phyloP scores from a whole-genome alignment of 2,329 filamentous ascomycete genomes.

The Trichophyton mentagrophytes region DNA sequence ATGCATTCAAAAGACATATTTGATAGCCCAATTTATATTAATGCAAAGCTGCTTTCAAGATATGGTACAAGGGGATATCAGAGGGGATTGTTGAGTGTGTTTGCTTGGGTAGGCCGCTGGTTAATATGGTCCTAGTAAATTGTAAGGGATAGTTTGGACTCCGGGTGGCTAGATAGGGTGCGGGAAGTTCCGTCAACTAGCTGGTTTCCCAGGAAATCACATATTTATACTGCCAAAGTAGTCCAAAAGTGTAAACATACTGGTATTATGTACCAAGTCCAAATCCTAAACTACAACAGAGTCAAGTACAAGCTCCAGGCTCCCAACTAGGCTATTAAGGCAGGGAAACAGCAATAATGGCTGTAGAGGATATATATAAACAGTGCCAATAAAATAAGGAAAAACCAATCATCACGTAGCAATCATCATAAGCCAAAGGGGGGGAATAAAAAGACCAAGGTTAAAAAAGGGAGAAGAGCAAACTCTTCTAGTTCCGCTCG shows the following conservation, averaged over 20 bases:
- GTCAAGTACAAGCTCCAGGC: background rate
- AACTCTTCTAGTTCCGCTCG: slow-evolving; percentile 18
- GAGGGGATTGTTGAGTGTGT: background rate
- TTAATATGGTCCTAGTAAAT: too few relatives aligned
- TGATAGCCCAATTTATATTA: background rate
- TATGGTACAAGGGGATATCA: background rate
- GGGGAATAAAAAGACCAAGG: background rate
- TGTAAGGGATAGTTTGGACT: too few relatives aligned
- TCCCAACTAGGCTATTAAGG: background rate
- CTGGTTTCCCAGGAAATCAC: background rate
- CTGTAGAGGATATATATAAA: background rate
- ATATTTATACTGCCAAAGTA: background rate
- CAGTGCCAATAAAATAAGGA: background rate
- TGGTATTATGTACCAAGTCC: background rate
- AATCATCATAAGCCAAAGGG: background rate
- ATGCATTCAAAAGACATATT: background rate
- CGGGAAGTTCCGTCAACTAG: too few relatives aligned
- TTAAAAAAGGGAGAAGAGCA: background rate
- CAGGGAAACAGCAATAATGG: background rate
- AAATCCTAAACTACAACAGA: background rate
- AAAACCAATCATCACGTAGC: background rate
- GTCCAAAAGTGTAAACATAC: background rate
- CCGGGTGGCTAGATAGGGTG: background rate
- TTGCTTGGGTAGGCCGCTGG: too few relatives aligned
- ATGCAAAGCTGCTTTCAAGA: background rate